phyloP scores from a whole-genome alignment of 2,329 filamentous ascomycete species.

The Setomelanomma holmii region DNA sequence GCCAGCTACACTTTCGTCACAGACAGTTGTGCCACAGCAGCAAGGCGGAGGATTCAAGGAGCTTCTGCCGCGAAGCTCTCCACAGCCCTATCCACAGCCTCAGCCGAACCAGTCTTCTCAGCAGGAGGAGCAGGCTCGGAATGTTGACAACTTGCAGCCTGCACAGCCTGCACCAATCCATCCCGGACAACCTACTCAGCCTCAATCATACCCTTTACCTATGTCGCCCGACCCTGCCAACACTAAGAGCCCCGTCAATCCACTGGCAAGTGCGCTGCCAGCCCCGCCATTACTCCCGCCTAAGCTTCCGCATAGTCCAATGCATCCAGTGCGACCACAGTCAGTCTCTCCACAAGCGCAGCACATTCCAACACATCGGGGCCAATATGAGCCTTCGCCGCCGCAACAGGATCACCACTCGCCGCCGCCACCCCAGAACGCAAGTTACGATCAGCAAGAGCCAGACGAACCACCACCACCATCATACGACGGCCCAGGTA shows the following conservation, averaged over 20 bases:
- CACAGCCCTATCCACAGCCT: conserved; percentile 32
- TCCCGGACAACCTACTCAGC: conserved; percentile 20
- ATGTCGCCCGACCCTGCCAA: conserved; percentile 28
- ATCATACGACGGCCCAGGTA: conserved; percentile 40
- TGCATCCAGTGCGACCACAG: conserved; percentile 13
- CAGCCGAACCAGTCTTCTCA: too few relatives aligned
- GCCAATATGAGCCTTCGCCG: conserved; percentile 17
- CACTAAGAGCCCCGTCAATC: conserved; percentile 31
- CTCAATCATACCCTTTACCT: conserved; percentile 37
- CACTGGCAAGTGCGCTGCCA: conserved; percentile 21
- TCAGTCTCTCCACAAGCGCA: conserved; percentile 14
- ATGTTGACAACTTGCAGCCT: conserved; percentile 21
- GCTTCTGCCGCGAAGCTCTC: conserved; percentile 40
- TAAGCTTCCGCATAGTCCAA: conserved; percentile 33
- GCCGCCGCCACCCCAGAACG: conserved; percentile 8
- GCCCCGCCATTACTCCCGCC: conserved; percentile 32
- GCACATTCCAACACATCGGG: conserved; percentile 1
- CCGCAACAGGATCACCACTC: conserved; percentile 11
- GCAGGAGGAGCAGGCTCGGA: conserved; percentile 13
- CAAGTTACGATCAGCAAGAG: conserved; percentile 29
- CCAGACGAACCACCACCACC: conserved; percentile 44
- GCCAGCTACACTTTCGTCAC: conserved; percentile 19
- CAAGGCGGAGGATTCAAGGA: conserved; percentile 43
- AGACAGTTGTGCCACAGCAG: conserved; percentile 15
- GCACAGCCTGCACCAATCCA: conserved; percentile 32